Conservation (phyloP, 176 grass and related monocot genomes). For the Musa schizocarpa region DNA sequence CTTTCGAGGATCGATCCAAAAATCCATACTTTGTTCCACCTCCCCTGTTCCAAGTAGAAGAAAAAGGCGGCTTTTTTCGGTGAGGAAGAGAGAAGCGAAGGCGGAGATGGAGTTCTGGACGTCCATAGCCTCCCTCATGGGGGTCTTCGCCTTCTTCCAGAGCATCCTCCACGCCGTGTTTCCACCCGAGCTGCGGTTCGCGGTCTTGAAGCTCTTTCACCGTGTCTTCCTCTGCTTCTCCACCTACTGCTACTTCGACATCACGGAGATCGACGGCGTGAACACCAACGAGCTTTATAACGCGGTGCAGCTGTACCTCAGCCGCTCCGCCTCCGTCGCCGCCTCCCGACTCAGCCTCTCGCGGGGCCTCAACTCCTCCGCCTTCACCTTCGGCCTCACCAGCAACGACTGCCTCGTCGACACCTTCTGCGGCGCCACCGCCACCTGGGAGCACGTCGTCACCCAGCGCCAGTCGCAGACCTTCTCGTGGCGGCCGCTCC, state of each 20-base stretch:
- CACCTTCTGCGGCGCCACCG: slow-evolving; percentile 41
- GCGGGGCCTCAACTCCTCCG: slow-evolving; percentile 55
- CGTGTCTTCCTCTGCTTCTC: slow-evolving; percentile 40
- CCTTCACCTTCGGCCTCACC: slow-evolving; percentile 78
- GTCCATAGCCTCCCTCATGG: slow-evolving; percentile 65
- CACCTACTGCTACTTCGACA: slow-evolving; percentile 76
- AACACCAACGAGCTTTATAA: slow-evolving; percentile 88
- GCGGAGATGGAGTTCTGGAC: slow-evolving; percentile 63
- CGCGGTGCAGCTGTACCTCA: slow-evolving; percentile 83
- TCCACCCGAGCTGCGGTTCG: slow-evolving; percentile 59
- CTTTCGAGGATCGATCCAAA: neutral
- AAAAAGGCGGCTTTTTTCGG: neutral
- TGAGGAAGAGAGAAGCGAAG: neutral
- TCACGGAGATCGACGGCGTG: slow-evolving; percentile 74
- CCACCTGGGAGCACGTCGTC: slow-evolving; percentile 84
- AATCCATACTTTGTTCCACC: neutral
- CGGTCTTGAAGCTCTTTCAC: slow-evolving; percentile 32
- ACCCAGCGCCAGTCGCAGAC: slow-evolving; percentile 44
- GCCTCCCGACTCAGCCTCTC: slow-evolving; percentile 43
- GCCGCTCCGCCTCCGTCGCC: slow-evolving; percentile 42
- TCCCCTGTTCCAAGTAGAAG: too few relatives aligned
- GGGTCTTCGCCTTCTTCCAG: slow-evolving; percentile 61
- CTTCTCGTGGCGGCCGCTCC: slow-evolving; percentile 67
- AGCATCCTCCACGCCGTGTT: slow-evolving; percentile 46
- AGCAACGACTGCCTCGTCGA: slow-evolving; percentile 63